Base-by-base conservation (phyloP, 1,139 yeast genomes). In the Blastobotrys aristatus region DNA sequence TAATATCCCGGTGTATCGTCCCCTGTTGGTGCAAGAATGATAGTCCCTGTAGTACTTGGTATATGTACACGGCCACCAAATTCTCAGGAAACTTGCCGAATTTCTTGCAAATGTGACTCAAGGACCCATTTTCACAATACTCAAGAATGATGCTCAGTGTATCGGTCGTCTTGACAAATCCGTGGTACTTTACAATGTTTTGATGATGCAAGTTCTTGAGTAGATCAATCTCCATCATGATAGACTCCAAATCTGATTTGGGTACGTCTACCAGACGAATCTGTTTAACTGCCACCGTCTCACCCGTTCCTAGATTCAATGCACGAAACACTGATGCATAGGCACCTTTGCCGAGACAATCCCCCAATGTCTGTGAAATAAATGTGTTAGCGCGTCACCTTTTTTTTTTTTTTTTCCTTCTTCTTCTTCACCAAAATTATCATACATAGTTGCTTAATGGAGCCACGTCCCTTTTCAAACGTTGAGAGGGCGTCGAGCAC, bases 121-220 rank as follows among this genome's bases (percentile, higher is more conserved):
- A 68, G 0, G 97, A 88, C 0, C 98, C 98, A 32, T 86, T 85
- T 14, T 87, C 79, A 59, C 98, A 90, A 62, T 75, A 88, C 65
- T 83, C 90, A 42, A 92, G 70, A 40, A 92, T 79, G 32, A 90
- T 84, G 59, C 84, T 84, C 50, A 90, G 70, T 14, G 82, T 76
- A 31, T 74, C 72, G 1, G 77, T 71, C 26, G 84, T 83, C 59
- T 85, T 82, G 48, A 87, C 84, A 63, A 86, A 89, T 2, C 97
- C 96, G 56, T 83, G 92, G 59, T 90, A 87, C 58, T 86, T 86
- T 47, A 92, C 96, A 49, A 92, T 89, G 59, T 92, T 87, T 4
- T 80, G 79, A 63, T 92, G 96, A n/a, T 88, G 83, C 79, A 89
- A 82, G 46, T 76, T 72, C 52, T 77, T 80, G 45, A 73, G 61